A percentile compares a stretch with the other conserved stretches of the same genome.
These are phyloP conservation scores for Fraxinus angustifolia DNA, from an alignment of 305 asterid genomes.

Conservation along the genomic window DNA sequence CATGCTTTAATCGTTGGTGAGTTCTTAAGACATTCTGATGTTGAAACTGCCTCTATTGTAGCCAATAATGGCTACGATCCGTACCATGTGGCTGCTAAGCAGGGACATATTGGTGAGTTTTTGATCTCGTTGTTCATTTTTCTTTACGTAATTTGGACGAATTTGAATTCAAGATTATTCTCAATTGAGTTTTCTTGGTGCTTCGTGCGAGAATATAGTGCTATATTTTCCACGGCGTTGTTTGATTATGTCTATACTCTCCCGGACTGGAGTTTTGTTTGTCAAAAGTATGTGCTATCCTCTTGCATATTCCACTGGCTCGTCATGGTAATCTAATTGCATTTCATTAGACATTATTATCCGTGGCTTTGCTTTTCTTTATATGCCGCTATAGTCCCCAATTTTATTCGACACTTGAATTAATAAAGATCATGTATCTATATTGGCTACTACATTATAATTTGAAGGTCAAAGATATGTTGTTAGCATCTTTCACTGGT, in stretches of 20 bases:
- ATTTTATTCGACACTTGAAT: not conserved
- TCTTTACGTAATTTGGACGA: not conserved
- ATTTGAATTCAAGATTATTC: not conserved
- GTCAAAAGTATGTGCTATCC: not conserved
- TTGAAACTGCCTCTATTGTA: conserved; percentile 60
- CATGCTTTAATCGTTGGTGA: conserved; percentile 67
- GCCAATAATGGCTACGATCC: conserved; percentile 92
- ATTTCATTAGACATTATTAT: not conserved
- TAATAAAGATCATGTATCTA: not conserved
- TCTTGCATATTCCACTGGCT: not conserved
- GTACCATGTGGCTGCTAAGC: conserved; percentile 86
- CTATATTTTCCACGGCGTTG: not conserved
- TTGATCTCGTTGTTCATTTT: conserved; percentile 3
- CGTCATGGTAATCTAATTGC: conserved; percentile 1
- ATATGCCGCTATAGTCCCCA: not conserved
- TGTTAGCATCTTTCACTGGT: not conserved
- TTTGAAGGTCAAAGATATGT: not conserved
- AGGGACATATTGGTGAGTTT: conserved; percentile 76
- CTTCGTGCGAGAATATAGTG: not conserved
- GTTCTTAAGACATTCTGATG: conserved; percentile 68
- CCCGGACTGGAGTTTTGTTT: not conserved
- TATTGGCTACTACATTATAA: not conserved
- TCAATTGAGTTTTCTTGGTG: not conserved
- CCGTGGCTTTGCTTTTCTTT: not conserved
- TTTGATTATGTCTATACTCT: not conserved